These are phyloP conservation scores for Vaccinium macrocarpon DNA, from an alignment of 148 eudicot species.

Conservation along the genomic window DNA sequence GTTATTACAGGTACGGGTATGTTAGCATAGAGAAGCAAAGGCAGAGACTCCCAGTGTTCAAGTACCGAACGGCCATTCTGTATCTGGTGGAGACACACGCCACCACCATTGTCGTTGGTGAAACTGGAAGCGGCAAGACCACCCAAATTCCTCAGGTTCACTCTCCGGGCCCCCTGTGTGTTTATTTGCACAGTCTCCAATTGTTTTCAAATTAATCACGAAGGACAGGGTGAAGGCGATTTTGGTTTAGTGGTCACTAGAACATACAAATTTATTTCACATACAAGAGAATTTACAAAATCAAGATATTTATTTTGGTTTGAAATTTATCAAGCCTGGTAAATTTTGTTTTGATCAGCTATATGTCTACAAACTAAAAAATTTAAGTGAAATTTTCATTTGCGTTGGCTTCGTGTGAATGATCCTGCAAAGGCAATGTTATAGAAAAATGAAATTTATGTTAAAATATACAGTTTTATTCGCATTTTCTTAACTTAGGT, in stretches of 20 bases:
- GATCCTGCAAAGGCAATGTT: background rate
- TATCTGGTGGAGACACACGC: constrained; percentile 83
- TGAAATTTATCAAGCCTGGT: background rate
- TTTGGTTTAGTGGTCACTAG: background rate
- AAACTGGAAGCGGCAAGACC: constrained; percentile 92
- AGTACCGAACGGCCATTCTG: constrained; percentile 63
- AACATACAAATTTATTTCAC: no score
- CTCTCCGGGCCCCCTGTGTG: no score
- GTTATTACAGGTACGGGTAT: constrained; percentile 41
- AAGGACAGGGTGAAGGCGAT: no score
- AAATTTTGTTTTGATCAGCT: background rate
- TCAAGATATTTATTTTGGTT: background rate
- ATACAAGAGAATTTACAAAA: no score
- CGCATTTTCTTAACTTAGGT: background rate
- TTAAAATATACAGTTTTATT: no score
- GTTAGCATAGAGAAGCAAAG: constrained; percentile 67
- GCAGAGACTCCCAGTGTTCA: constrained; percentile 76
- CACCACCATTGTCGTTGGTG: constrained; percentile 82
- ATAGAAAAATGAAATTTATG: background rate
- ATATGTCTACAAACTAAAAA: background rate
- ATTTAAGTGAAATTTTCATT: no score
- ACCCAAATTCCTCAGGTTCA: constrained; percentile 95
- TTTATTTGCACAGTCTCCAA: no score
- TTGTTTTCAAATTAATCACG: no score
- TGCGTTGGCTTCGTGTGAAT: background rate